Percentiles rank a stretch among this genome's conserved stretches.
These are phyloP conservation scores for Pulveroboletus sp. DNA, from an alignment of 768 basidiomycete genomes.

Conservation along the genomic window DNA sequence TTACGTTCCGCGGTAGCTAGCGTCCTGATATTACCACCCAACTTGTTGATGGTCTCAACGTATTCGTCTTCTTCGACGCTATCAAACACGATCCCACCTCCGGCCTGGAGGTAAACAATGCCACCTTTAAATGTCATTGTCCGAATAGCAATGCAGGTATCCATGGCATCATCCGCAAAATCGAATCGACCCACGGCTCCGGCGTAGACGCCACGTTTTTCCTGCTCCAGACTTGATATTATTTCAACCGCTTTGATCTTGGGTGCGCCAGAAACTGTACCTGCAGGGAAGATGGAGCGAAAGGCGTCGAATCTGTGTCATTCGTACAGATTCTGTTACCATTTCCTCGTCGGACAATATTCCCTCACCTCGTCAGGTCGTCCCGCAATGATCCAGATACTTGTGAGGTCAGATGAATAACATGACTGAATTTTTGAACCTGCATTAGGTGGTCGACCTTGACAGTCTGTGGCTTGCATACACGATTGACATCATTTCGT, in stretches of 20 bases:
- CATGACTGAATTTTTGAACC: slow-evolving; percentile 94
- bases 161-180: slow-evolving; percentile 92
- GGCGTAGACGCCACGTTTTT: slow-evolving; percentile 90
- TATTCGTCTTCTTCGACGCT: slow-evolving; percentile 98
- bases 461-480: slow-evolving; percentile 92
- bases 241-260: slow-evolving; percentile 99
- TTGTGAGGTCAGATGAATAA: slow-evolving; percentile 95
- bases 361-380: slow-evolving; percentile 68
- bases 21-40: slow-evolving; percentile 80
- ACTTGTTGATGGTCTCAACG: slow-evolving; percentile 91
- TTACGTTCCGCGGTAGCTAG: slow-evolving; percentile 85
- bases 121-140: slow-evolving; percentile 98
- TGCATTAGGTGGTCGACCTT: slow-evolving; percentile 94
- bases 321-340: slow-evolving; percentile 3
- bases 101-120: slow-evolving; percentile 87
- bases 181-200: slow-evolving; percentile 98
- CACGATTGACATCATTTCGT: slow-evolving; percentile 96
- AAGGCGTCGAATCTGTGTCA: slow-evolving; percentile 87
- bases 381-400: slow-evolving; percentile 83
- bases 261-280: slow-evolving; percentile 97
- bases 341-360: slow-evolving; percentile 5
- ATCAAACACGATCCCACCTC: slow-evolving; percentile 96
- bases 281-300: slow-evolving; percentile 97
- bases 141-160: slow-evolving; percentile 97
- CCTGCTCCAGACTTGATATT: slow-evolving; percentile 77